phyloP scores from a whole-genome alignment of 352 stramenopile species.

The Phytophthora sp. region DNA sequence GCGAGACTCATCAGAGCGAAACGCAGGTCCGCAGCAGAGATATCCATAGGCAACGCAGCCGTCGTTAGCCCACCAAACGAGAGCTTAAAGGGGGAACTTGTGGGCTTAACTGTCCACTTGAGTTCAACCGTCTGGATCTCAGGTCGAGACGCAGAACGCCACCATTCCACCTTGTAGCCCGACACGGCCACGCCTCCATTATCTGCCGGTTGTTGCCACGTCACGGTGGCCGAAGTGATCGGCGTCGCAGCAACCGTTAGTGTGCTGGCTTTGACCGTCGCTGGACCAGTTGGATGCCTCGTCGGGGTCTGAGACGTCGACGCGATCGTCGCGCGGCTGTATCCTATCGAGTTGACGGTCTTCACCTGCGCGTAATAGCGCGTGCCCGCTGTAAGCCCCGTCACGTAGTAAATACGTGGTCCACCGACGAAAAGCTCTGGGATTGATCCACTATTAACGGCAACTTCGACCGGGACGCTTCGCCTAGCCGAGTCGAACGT shows the following conservation, averaged over 20 bases:
- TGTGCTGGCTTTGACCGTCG: conserved; percentile 69
- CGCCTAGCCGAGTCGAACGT: conserved; percentile 73
- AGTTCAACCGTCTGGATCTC: conserved; percentile 90
- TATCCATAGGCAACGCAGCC: conserved; percentile 72
- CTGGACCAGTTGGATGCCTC: conserved; percentile 48
- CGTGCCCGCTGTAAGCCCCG: conserved; percentile 68
- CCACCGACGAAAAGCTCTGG: conserved; percentile 62
- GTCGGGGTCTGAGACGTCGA: conserved; percentile 64
- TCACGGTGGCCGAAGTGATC: conserved; percentile 66
- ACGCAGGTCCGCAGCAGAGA: conserved; percentile 80
- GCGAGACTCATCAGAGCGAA: conserved; percentile 90
- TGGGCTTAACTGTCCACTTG: conserved; percentile 74
- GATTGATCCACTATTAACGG: conserved; percentile 30
- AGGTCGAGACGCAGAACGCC: conserved; percentile 47
- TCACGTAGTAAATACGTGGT: conserved; percentile 73
- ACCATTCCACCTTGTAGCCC: conserved; percentile 89
- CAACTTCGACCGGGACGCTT: conserved; percentile 55
- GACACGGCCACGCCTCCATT: conserved; percentile 69
- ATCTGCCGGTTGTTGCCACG: conserved; percentile 68
- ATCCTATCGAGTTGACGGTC: conserved; percentile 67
- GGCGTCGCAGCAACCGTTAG: conserved; percentile 47
- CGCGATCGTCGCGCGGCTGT: conserved; percentile 67
- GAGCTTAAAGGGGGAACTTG: conserved; percentile 61
- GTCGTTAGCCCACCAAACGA: conserved; percentile 82
- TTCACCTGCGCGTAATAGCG: conserved; percentile 90